Conservation (phyloP, 495 filamentous ascomycete species). For the Neurospora sp. region DNA sequence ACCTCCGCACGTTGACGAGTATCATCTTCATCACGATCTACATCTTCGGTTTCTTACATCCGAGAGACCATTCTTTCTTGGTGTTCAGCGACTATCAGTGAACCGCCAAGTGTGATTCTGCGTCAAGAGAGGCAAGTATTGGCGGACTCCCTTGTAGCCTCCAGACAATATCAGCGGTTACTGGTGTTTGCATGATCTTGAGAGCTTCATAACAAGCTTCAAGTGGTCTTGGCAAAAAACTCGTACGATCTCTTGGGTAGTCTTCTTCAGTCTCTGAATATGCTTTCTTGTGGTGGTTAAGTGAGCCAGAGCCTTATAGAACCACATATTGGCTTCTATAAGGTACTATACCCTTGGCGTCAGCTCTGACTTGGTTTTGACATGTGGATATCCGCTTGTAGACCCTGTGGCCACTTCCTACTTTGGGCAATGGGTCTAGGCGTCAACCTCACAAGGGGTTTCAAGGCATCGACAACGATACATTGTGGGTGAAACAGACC, state of each 20-base stretch:
- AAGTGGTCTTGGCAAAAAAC: neutral
- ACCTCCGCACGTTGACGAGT: neutral
- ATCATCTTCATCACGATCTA: neutral
- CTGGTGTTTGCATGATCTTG: neutral
- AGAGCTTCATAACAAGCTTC: neutral
- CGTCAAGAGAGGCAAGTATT: neutral
- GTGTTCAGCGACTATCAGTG: neutral
- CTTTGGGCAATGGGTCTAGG: neutral
- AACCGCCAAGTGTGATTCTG: neutral
- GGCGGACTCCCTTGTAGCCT: neutral
- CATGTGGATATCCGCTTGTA: neutral
- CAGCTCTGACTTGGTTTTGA: neutral
- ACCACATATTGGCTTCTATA: neutral
- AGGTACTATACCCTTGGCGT: neutral
- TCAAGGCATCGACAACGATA: neutral
- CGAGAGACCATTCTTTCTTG: neutral
- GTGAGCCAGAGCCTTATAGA: neutral
- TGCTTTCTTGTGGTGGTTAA: neutral
- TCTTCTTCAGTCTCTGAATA: neutral
- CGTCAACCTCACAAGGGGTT: neutral
- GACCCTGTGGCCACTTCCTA: neutral
- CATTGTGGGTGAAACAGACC: constrained; percentile 11
- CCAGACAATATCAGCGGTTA: neutral
- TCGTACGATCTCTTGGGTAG: neutral
- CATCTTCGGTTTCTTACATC: neutral